Conservation (phyloP, 495 filamentous ascomycete genomes). For the Choiromyces venosus region DNA sequence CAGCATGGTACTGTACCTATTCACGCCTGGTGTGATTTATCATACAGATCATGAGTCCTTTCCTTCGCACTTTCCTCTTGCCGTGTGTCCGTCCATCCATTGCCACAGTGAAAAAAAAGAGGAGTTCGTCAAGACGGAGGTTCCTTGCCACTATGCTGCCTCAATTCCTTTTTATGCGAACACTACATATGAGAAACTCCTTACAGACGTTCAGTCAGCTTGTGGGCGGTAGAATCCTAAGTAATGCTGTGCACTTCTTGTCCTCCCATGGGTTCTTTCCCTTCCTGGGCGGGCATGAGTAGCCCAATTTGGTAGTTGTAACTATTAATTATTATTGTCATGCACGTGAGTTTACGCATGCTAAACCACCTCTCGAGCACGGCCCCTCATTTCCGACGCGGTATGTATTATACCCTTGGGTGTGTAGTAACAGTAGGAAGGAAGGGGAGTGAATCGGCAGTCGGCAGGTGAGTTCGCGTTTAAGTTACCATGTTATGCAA, state of each 20-base stretch:
- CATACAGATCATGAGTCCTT: neutral
- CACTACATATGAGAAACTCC: neutral
- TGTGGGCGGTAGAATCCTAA: neutral
- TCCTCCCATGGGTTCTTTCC: neutral
- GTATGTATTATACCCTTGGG: neutral
- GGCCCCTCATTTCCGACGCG: neutral
- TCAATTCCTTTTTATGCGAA: neutral
- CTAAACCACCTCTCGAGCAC: neutral
- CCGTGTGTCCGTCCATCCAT: neutral
- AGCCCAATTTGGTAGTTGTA: neutral
- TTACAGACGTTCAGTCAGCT: neutral
- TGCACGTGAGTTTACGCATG: neutral
- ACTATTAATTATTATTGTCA: neutral
- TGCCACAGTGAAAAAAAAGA: neutral
- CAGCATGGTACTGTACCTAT: neutral
- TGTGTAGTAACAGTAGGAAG: neutral
- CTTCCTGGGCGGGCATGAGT: neutral
- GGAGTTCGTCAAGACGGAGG: neutral
- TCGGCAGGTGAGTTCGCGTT: neutral
- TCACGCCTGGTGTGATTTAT: neutral
- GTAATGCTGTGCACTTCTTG: neutral
- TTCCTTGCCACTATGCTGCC: neutral
- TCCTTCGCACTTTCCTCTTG: neutral
- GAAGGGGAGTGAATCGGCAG: neutral
- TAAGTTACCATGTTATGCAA: neutral